Evolutionary conservation across 1,139 yeast species (phyloP).

Genomic region (Tardiomyces blankii): DNA sequence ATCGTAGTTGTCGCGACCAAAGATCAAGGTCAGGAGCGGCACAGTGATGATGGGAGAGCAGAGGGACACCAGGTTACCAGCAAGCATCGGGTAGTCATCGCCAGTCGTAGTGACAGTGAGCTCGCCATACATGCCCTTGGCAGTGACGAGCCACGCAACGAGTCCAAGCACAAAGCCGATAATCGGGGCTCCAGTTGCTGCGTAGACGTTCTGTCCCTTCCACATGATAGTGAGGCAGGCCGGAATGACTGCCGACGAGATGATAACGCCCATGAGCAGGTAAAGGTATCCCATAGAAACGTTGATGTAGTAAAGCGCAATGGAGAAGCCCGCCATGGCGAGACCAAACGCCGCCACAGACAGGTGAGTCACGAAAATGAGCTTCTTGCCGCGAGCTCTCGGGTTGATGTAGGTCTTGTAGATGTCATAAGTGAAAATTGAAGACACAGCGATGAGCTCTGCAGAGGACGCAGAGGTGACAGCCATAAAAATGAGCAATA

Average conservation of each 20-base stretch:
- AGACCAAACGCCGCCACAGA: slow-evolving; percentile 57
- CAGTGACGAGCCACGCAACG: slow-evolving; percentile 38
- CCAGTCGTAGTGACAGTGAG: slow-evolving; percentile 56
- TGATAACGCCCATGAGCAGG: slow-evolving; percentile 78
- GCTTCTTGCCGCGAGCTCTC: slow-evolving; percentile 56
- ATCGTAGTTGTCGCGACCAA: slow-evolving; percentile 65
- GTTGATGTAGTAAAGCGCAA: slow-evolving; percentile 72
- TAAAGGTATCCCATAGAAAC: slow-evolving; percentile 80
- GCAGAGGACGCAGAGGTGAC: slow-evolving; percentile 52
- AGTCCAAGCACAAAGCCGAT: slow-evolving; percentile 37
- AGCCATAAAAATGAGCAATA: slow-evolving; percentile 74
- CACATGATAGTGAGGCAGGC: slow-evolving; percentile 63
- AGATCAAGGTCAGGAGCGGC: slow-evolving; percentile 52
- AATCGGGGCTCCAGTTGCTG: slow-evolving; percentile 36
- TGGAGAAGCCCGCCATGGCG: slow-evolving; percentile 69
- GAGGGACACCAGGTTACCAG: slow-evolving; percentile 77
- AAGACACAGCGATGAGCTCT: slow-evolving; percentile 77
- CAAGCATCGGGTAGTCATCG: slow-evolving; percentile 70
- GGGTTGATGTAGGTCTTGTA: slow-evolving; percentile 75
- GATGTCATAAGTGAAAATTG: slow-evolving; percentile 74
- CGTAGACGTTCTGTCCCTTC: slow-evolving; percentile 43
- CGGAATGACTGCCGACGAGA: slow-evolving; percentile 79
- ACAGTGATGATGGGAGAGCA: slow-evolving; percentile 59
- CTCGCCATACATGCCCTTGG: slow-evolving; percentile 28
- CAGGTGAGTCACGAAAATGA: slow-evolving; percentile 56